A percentile compares a stretch with the other conserved stretches of the same genome.
phyloP scores from a whole-genome alignment of 2,329 filamentous ascomycete genomes.

The Clonostachys solani region DNA sequence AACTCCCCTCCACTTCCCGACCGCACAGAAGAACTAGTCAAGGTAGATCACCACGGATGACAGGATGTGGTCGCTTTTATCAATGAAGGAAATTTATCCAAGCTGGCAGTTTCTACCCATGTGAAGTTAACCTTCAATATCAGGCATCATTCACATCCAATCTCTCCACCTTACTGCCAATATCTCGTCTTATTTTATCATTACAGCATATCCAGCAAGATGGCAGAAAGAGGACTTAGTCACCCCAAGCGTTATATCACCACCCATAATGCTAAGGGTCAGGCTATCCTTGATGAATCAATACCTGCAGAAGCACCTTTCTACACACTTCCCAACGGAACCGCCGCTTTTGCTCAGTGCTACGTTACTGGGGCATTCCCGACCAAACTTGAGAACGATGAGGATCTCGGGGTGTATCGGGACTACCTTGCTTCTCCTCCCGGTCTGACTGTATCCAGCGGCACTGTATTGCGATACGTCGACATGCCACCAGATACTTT shows the following conservation, averaged over 20 bases:
- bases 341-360: conserved; percentile 26
- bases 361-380: conserved; percentile 35
- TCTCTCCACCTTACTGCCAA: too few species aligned
- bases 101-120: too few species aligned
- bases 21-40: too few species aligned
- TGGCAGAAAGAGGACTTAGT: too few species aligned
- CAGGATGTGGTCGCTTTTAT: too few species aligned
- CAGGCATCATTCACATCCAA: too few species aligned
- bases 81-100: too few species aligned
- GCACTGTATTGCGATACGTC: conserved; percentile 39
- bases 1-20: too few species aligned
- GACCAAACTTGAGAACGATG: conserved; percentile 29
- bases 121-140: too few species aligned
- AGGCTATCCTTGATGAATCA: conserved; percentile 8
- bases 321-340: conserved; percentile 2
- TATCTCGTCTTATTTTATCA: too few species aligned
- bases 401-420: conserved; percentile 29
- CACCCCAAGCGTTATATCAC: background rate
- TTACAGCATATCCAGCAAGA: too few species aligned
- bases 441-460: conserved; percentile 13
- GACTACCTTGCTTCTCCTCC: conserved; percentile 11
- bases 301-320: conserved; percentile 3
- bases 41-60: too few species aligned
- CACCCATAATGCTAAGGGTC: background rate
- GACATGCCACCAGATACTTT: conserved; percentile 38